These are phyloP conservation scores for Chalciporus pseudorubinellus DNA, from an alignment of 768 basidiomycete genomes.

Conservation along the genomic window DNA sequence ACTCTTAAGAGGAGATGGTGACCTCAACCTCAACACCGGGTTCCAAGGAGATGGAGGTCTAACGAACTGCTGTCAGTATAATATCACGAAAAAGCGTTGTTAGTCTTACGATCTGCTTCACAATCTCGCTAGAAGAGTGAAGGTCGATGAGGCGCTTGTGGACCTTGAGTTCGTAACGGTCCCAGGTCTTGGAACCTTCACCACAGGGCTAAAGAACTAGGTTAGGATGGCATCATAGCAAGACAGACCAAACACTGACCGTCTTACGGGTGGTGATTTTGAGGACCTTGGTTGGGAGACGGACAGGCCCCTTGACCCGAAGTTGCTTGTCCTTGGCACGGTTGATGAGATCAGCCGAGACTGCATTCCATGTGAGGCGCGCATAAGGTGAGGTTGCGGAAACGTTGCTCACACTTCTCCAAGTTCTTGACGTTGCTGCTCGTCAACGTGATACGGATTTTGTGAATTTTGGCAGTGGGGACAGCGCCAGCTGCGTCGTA, in stretches of 20 bases:
- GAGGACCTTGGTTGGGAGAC: constrained; percentile 97
- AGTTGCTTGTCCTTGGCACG: constrained; percentile 99
- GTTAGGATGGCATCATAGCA: neutral
- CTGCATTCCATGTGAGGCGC: constrained; percentile 39
- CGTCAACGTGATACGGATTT: constrained; percentile 98
- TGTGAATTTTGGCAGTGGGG: constrained; percentile 91
- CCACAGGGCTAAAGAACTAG: constrained; percentile 76
- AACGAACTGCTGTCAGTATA: constrained; percentile 10
- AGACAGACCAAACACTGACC: constrained; percentile 44
- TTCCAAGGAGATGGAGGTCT: constrained; percentile 99
- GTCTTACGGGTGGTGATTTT: constrained; percentile 99
- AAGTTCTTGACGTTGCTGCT: constrained; percentile 97
- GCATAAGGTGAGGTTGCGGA: neutral
- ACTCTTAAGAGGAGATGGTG: constrained; percentile 75
- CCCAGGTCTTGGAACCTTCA: constrained; percentile 99
- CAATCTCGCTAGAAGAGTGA: constrained; percentile 97
- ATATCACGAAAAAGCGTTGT: neutral
- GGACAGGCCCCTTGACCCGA: constrained; percentile 97
- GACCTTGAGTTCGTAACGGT: constrained; percentile 97
- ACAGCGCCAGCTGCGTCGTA: constrained; percentile 93
- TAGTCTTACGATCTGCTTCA: constrained; percentile 94
- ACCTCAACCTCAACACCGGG: constrained; percentile 99
- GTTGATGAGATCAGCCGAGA: constrained; percentile 95
- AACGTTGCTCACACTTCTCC: constrained; percentile 79
- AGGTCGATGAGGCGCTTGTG: constrained; percentile 99